phyloP scores from a whole-genome alignment of 805 yeast genomes.

The Torulaspora indica region DNA sequence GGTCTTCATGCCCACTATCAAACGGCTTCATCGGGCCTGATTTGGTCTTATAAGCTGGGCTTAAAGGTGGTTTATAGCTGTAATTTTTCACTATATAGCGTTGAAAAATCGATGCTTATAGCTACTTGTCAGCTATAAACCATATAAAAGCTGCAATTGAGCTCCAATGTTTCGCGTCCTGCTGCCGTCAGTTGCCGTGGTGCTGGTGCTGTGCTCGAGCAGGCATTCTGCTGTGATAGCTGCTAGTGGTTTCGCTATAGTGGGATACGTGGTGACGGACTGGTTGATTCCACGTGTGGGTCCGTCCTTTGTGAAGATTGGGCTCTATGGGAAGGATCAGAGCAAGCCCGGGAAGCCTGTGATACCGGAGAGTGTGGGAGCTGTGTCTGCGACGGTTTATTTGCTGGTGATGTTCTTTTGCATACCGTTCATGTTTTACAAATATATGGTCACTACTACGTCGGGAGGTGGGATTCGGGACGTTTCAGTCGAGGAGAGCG shows the following conservation, averaged over 20 bases:
- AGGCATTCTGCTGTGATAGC: conserved; percentile 36
- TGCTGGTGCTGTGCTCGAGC: conserved; percentile 20
- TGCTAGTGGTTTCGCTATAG: conserved; percentile 58
- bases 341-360: conserved; percentile 70
- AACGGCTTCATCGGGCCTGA: conserved; percentile 54
- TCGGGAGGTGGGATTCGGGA: conserved; percentile 55
- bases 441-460: conserved; percentile 56
- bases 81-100: background rate
- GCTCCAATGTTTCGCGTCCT: conserved; percentile 11
- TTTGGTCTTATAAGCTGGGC: background rate
- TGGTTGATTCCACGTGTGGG: conserved; percentile 65
- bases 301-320: conserved; percentile 63
- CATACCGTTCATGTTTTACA: conserved; percentile 83
- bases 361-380: conserved; percentile 91
- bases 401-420: conserved; percentile 74
- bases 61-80: background rate
- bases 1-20: conserved; percentile 87
- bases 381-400: conserved; percentile 76
- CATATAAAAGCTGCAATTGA: background rate
- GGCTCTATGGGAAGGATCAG: conserved; percentile 80
- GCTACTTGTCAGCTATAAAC: background rate
- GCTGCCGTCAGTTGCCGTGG: conserved; percentile 13
- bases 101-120: background rate
- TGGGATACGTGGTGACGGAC: conserved; percentile 60
- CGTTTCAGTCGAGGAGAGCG: conserved; percentile 16